phyloP scores from a whole-genome alignment of 139 green algal genomes.

The Chlamydomonas eustigma region DNA sequence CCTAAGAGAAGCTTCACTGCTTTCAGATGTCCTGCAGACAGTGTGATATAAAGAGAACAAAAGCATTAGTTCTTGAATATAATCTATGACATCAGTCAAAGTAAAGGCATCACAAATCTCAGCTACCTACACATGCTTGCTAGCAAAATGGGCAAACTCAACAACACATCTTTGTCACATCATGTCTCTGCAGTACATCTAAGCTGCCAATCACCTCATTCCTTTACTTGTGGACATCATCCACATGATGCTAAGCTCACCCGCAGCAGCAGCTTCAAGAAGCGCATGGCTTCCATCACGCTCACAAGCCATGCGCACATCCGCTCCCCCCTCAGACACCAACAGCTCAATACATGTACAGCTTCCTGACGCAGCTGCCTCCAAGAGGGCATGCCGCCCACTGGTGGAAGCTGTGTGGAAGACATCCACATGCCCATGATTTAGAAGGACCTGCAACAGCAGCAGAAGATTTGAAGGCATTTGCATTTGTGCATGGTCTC shows the following conservation, averaged over 20 bases:
- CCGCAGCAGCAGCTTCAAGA: not conserved
- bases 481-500: not conserved
- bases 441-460: not conserved
- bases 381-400: constrained; percentile 2
- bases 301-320: constrained; percentile 3
- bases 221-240: too few species aligned
- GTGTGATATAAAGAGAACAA: too few species aligned
- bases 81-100: too few species aligned
- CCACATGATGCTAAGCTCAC: not conserved
- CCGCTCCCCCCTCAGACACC: not conserved
- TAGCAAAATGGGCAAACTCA: not conserved
- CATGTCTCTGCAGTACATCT: not conserved
- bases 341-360: not conserved
- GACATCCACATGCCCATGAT: not conserved
- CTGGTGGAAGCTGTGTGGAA: not conserved
- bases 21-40: constrained; percentile 8
- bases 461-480: not conserved
- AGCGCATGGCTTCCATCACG: not conserved
- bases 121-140: not conserved
- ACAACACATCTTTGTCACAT: not conserved
- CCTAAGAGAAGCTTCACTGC: not conserved
- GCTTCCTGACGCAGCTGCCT: constrained; percentile 1
- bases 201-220: not conserved
- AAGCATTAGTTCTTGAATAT: too few species aligned
- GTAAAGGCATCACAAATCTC: too few species aligned